A percentile compares a stretch with the other conserved stretches of the same genome.
These are phyloP conservation scores for Stevia rebaudiana DNA, from an alignment of 140 eudicot species.

Conservation along the genomic window DNA sequence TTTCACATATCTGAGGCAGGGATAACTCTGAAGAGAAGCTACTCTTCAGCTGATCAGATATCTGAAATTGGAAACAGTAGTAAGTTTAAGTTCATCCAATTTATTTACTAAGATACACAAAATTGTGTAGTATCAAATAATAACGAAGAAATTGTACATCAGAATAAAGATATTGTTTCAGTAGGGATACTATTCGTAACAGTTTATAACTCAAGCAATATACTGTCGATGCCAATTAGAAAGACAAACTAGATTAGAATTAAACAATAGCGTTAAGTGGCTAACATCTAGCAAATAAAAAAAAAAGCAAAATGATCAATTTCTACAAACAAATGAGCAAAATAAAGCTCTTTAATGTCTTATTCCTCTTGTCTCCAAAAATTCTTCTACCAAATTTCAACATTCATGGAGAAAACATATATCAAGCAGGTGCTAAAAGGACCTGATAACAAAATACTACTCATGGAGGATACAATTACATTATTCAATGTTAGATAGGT, in stretches of 20 bases:
- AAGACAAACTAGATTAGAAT: neutral
- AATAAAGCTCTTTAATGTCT: neutral
- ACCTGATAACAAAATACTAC: no score
- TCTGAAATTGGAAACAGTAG: slow-evolving; percentile 9
- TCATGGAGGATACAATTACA: no score
- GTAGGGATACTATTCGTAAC: no score
- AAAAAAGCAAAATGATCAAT: neutral
- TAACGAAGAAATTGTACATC: neutral
- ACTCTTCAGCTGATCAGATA: slow-evolving; percentile 11
- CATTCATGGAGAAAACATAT: no score
- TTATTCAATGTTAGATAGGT: no score
- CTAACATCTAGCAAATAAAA: neutral
- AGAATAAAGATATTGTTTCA: no score
- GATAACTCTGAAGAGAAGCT: slow-evolving; percentile 7
- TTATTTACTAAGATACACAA: neutral
- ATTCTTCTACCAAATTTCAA: no score
- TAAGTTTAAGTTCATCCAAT: neutral
- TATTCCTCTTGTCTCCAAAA: no score
- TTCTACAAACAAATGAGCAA: neutral
- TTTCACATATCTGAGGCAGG: slow-evolving; percentile 8
- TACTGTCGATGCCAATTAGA: neutral
- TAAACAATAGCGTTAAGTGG: no score
- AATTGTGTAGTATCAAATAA: neutral
- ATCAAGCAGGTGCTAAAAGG: no score
- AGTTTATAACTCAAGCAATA: no score